A percentile compares a stretch with the other conserved stretches of the same genome.
Evolutionary conservation across 2,329 filamentous ascomycete genomes (phyloP).

Genomic region (Pseudogymnoascus sp.): DNA sequence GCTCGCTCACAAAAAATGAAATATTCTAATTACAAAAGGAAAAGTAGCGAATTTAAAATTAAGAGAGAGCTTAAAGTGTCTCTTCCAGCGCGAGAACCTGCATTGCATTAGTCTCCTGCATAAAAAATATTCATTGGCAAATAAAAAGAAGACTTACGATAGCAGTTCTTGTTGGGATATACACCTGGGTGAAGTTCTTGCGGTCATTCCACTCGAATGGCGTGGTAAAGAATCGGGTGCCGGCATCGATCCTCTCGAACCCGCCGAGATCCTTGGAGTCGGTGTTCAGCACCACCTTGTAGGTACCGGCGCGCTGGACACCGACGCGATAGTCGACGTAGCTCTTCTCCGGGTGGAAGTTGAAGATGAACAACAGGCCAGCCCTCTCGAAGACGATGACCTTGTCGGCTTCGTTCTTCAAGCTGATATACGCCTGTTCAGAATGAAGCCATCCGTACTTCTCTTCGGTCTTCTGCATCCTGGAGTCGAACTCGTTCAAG

Average conservation of each 20-base stretch:
- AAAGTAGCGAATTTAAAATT: not conserved
- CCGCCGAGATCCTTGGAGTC: constrained; percentile 75
- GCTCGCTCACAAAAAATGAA: constrained; percentile 8
- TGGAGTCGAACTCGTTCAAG: constrained; percentile 86
- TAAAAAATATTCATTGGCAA: not conserved
- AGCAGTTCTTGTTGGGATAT: constrained; percentile 75
- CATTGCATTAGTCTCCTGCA: constrained; percentile 13
- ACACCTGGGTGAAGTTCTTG: constrained; percentile 86
- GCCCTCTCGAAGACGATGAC: constrained; percentile 92
- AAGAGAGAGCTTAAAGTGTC: constrained; percentile 21
- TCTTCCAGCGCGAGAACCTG: constrained; percentile 31
- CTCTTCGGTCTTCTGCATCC: constrained; percentile 81
- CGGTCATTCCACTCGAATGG: constrained; percentile 83
- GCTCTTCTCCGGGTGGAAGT: constrained; percentile 79
- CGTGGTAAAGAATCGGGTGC: constrained; percentile 87
- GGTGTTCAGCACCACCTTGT: constrained; percentile 75
- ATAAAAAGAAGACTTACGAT: constrained; percentile 49
- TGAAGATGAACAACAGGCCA: constrained; percentile 88
- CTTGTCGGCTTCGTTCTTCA: constrained; percentile 93
- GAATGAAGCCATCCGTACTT: constrained; percentile 88
- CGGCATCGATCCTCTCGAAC: constrained; percentile 65
- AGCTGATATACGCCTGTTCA: constrained; percentile 79
- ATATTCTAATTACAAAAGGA: not conserved
- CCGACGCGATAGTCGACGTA: constrained; percentile 91
- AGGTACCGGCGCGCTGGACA: constrained; percentile 75